Conservation (phyloP, 495 filamentous ascomycete species). For the Xylaria acuta region DNA sequence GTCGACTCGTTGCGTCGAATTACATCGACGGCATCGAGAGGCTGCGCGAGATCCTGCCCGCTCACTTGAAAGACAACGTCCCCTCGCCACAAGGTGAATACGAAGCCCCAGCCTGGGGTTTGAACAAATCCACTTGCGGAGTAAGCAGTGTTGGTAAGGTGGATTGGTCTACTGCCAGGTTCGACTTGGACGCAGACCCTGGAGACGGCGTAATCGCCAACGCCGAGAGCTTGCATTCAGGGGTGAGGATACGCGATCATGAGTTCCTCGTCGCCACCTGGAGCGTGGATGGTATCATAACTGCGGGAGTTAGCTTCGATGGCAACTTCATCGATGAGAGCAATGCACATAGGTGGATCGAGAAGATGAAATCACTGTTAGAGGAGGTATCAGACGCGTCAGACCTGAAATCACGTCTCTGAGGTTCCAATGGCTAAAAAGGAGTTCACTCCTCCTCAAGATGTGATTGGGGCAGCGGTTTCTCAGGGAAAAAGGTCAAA, state of each 20-base stretch:
- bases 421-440: neutral
- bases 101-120: neutral
- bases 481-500: neutral
- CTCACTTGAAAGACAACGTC: neutral
- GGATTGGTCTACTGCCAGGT: constrained; percentile 13
- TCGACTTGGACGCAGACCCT: constrained; percentile 22
- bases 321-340: constrained; percentile 25
- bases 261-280: constrained; percentile 20
- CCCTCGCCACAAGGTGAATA: constrained; percentile 23
- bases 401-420: constrained; percentile 17
- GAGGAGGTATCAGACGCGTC: constrained; percentile 7
- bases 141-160: constrained; percentile 18
- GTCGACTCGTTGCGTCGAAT: constrained; percentile 25
- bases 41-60: constrained; percentile 15
- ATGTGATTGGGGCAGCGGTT: neutral
- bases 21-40: constrained; percentile 27
- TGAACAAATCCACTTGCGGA: constrained; percentile 10
- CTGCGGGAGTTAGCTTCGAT: constrained; percentile 24
- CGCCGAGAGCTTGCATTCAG: constrained; percentile 7
- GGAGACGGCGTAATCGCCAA: constrained; percentile 17
- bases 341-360: constrained; percentile 3
- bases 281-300: constrained; percentile 23
- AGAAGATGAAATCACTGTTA: constrained; percentile 23
- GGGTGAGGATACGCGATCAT: constrained; percentile 10
- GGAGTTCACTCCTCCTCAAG: too few relatives aligned